Conservation (phyloP, 108 stramenopile genomes). For the Bacterosira constricta region DNA sequence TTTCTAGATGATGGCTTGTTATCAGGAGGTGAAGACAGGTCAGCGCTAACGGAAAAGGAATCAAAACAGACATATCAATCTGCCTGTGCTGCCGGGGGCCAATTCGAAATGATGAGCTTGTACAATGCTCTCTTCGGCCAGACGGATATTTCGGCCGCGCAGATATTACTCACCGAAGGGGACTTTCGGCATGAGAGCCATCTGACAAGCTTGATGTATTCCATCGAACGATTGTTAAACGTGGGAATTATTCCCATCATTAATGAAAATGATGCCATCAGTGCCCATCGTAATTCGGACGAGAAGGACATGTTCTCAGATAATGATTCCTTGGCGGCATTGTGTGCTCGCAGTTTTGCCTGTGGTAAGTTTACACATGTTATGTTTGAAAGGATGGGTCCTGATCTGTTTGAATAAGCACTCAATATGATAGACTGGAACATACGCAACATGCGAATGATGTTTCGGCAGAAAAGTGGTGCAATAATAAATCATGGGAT, state of each 20-base stretch:
- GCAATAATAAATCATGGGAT: slow-evolving; percentile 57
- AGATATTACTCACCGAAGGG: slow-evolving; percentile 88
- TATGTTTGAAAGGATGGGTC: background rate
- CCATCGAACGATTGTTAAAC: slow-evolving; percentile 79
- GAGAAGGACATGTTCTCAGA: slow-evolving; percentile 90
- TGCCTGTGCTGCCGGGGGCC: slow-evolving; percentile 97
- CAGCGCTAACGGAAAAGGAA: slow-evolving; percentile 62
- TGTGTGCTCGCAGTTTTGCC: slow-evolving; percentile 82
- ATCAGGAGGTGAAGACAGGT: slow-evolving; percentile 38
- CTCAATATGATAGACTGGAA: slow-evolving; percentile 82
- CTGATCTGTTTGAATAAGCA: slow-evolving; percentile 53
- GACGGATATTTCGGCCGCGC: slow-evolving; percentile 80
- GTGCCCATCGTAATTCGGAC: slow-evolving; percentile 81
- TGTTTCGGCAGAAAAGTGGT: slow-evolving; percentile 80
- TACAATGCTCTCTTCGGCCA: slow-evolving; percentile 88
- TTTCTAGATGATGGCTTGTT: slow-evolving; percentile 49
- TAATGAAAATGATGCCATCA: slow-evolving; percentile 97
- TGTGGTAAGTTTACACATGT: slow-evolving; percentile 34
- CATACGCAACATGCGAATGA: slow-evolving; percentile 50
- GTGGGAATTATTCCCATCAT: slow-evolving; percentile 94
- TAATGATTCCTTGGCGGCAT: slow-evolving; percentile 92
- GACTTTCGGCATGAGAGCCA: slow-evolving; percentile 80
- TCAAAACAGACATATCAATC: slow-evolving; percentile 84
- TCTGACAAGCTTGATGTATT: slow-evolving; percentile 73
- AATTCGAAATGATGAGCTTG: slow-evolving; percentile 96